Base-by-base conservation (phyloP, 768 basidiomycete species). In the Pluteus cervinus region DNA sequence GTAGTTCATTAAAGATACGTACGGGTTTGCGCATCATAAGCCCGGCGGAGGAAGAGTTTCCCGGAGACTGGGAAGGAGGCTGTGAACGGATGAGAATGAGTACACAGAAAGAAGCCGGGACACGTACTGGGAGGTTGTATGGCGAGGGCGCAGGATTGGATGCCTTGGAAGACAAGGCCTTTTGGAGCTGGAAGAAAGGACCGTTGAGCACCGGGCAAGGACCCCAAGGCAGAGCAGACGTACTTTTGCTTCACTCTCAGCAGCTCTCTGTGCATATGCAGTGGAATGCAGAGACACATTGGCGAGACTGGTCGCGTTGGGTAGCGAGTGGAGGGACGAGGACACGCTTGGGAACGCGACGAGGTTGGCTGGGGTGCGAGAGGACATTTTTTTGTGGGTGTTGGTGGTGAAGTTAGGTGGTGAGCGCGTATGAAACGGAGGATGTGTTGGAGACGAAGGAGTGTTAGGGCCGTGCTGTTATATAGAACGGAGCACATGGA, bases 161-260 rank as follows among this genome's bases (percentile, higher is more conserved):
- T 54, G 43, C 68, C 65, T 2, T 65, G 49, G 65, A 58, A 8
- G 63, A 75, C 35, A 86, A 61, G 32, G 75, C 79, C 48, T 76
- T 77, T 65, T 76, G 67, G 16, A 86, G 72, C 84, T 70, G 43
- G 9, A 29, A 20, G 36, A 22, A 45, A 40, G 43, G 33, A 40
- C 20, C 33, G 14, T 50, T 40, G 3, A 29, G 40, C 8, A 26
- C 15, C 23, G 37, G 17, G n/a, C 22, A 28, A 18, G 15, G 15
- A 29, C 21, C 1, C 25, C 9, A 9, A 26, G 18, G 23, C n/a
- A 15, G 8, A 23, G 4, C 2, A 29, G 18, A 51, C 61, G 40
- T 28, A 84, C 84, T 73, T 86, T 84, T 26, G 81, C 82, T 59
- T 86, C 78, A 49, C 84, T 84, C 57, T 84, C 76, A 4, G 77